Conservation (phyloP, 352 stramenopile genomes). For the Phytophthora pluvialis region DNA sequence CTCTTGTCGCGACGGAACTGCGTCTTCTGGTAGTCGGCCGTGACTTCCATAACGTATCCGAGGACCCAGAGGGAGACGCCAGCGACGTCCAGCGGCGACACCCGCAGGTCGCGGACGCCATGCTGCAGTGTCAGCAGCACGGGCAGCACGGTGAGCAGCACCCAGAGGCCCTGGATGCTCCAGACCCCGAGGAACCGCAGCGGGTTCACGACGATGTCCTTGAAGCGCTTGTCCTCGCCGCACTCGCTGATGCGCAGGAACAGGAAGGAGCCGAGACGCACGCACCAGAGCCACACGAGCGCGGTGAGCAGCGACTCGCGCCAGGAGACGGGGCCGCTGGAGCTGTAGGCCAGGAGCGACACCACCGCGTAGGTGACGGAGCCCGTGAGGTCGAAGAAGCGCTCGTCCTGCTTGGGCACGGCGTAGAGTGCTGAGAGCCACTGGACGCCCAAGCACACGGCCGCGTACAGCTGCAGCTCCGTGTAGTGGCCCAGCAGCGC, state of each 20-base stretch:
- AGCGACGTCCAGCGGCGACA: conserved; percentile 51
- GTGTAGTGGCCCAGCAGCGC: conserved; percentile 41
- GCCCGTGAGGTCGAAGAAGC: conserved; percentile 86
- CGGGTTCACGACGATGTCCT: conserved; percentile 63
- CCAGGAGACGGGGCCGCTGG: conserved; percentile 40
- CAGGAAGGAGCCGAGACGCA: conserved; percentile 82
- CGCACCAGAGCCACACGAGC: conserved; percentile 82
- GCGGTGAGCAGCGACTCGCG: conserved; percentile 60
- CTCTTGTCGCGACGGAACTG: conserved; percentile 63
- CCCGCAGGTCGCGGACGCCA: conserved; percentile 21
- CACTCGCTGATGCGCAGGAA: conserved; percentile 71
- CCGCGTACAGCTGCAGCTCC: conserved; percentile 56
- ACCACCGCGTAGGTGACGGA: conserved; percentile 75
- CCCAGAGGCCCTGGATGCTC: conserved; percentile 87
- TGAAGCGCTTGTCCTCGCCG: conserved; percentile 80
- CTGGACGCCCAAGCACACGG: conserved; percentile 61
- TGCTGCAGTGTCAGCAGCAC: conserved; percentile 65
- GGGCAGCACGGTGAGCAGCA: conserved; percentile 74
- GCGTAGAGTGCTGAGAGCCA: conserved; percentile 74
- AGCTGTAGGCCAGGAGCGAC: conserved; percentile 50
- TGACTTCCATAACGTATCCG: conserved; percentile 77
- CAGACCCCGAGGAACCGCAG: conserved; percentile 80
- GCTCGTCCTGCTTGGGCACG: conserved; percentile 75
- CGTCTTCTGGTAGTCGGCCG: conserved; percentile 85
- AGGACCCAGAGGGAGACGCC: conserved; percentile 59